These are phyloP conservation scores for Hanseniaspora vineae DNA, from an alignment of 805 yeast genomes.

Conservation along the genomic window DNA sequence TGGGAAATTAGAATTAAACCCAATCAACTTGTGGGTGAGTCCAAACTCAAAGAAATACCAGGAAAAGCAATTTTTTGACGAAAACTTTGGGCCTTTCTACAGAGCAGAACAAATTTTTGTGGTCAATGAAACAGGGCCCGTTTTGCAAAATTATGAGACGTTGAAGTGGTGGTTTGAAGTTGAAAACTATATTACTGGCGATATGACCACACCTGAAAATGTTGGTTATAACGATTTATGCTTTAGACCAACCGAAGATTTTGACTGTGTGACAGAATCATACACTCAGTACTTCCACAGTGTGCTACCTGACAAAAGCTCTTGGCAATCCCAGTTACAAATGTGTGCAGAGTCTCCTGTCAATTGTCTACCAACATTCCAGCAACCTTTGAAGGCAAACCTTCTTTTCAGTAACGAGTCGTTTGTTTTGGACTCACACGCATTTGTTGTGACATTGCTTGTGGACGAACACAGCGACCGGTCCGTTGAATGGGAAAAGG, in stretches of 20 bases:
- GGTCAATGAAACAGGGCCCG: slow-evolving; percentile 26
- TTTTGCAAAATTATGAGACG: slow-evolving; percentile 35
- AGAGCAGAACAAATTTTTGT: slow-evolving; percentile 76
- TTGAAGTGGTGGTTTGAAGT: slow-evolving; percentile 83
- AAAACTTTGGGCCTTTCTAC: slow-evolving; percentile 82
- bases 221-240: slow-evolving; percentile 53
- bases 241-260: slow-evolving; percentile 67
- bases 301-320: slow-evolving; percentile 29
- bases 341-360: slow-evolving; percentile 73
- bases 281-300: slow-evolving; percentile 81
- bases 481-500: slow-evolving; percentile 53
- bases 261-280: slow-evolving; percentile 70
- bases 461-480: slow-evolving; percentile 39
- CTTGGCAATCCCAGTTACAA: slow-evolving; percentile 43
- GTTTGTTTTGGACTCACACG: slow-evolving; percentile 46
- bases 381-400: slow-evolving; percentile 72
- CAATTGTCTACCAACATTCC: slow-evolving; percentile 77
- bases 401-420: slow-evolving; percentile 49
- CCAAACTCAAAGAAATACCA: slow-evolving; percentile 54
- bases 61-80: slow-evolving; percentile 60
- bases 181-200: slow-evolving; percentile 39
- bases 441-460: slow-evolving; percentile 66
- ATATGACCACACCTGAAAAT: slow-evolving; percentile 19
- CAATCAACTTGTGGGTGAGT: slow-evolving; percentile 84
- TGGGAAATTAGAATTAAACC: slow-evolving; percentile 58